Evolutionary conservation across 2,329 filamentous ascomycete species (phyloP).

Genomic region (Paecilomyces niveus): DNA sequence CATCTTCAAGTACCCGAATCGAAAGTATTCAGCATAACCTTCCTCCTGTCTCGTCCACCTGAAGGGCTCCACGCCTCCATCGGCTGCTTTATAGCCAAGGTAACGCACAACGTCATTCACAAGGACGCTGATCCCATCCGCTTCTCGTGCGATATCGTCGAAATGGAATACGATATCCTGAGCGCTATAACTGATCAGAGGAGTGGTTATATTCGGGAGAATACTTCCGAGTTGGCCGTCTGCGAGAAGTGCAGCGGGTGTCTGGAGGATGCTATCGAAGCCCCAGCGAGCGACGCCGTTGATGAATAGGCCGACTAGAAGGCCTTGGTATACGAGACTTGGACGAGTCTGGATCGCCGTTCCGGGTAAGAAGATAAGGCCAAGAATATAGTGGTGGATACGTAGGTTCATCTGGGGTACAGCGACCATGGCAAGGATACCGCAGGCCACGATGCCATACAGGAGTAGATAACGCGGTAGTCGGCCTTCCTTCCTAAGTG

Average conservation of each 20-base stretch:
- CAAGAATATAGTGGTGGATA: slow-evolving; percentile 60
- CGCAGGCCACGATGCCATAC: slow-evolving; percentile 42
- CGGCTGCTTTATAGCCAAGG: slow-evolving; percentile 42
- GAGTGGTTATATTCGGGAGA: slow-evolving; percentile 21
- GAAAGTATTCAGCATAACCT: slow-evolving; percentile 33
- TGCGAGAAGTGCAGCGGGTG: slow-evolving; percentile 42
- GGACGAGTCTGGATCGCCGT: slow-evolving; percentile 54
- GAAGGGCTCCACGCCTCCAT: slow-evolving; percentile 18
- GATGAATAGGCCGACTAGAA: slow-evolving; percentile 55
- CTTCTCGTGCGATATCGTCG: slow-evolving; percentile 18
- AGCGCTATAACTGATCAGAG: slow-evolving; percentile 11
- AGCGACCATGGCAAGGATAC: slow-evolving; percentile 43
- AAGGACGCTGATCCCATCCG: slow-evolving; percentile 51
- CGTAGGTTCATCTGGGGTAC: slow-evolving; percentile 52
- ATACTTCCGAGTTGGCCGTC: slow-evolving; percentile 27
- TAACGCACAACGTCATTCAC: slow-evolving; percentile 58
- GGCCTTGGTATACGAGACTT: slow-evolving; percentile 53
- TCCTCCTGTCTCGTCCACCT: slow-evolving; percentile 26
- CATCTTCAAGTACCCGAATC: slow-evolving; percentile 35
- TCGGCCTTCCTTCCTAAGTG: slow-evolving; percentile 52
- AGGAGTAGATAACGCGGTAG: slow-evolving; percentile 45
- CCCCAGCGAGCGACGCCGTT: slow-evolving; percentile 60
- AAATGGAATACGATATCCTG: slow-evolving; percentile 31
- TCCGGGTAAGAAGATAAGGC: slow-evolving; percentile 51
- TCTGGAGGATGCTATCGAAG: slow-evolving; percentile 54